Evolutionary conservation across 306 rosid genomes (phyloP), one percentile per base, ranked within the genome.

Genomic region (Senna siamea): DNA sequence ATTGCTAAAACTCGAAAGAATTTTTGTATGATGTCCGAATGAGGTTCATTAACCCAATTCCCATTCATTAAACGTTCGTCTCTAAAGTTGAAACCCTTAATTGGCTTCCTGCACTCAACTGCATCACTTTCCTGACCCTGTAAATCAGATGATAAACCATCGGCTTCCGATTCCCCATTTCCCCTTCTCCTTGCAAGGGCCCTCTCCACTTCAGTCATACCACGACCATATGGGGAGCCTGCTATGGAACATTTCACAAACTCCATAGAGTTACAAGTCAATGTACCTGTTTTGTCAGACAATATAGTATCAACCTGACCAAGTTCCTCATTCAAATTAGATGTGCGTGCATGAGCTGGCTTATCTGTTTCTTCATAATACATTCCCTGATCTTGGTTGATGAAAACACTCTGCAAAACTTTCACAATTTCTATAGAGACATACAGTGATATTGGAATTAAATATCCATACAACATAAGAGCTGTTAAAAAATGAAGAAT

Each of bases 211-310:
- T 90, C 98, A 20, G 93, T 88, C 87, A 70, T 66, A 63, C 95
- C 91, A 51, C 77, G 90, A 38, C 98, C 98, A 81, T 93, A 93
- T 35, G 73, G 76, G 78, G 85, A 78, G 69, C 95, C 96, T 0
- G 87, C 94, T 63, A 93, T 78, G 37, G 93, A 90, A 80, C 98
- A 90, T 81, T 93, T 90, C 64, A 93, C 82, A 72, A 93, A 93
- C 71, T 93, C 98, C 98, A 93, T 90, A 23, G 96, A 90, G 83
- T 93, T 93, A 73, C 95, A 90, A 55, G 98, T 93, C 89, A 93
- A 78, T 57, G 98, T 93, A 53, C 98, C 98, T 2, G 98, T 93
- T 78, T 93, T 93, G 73, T 93, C 98, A 18, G 95, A 87, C 79
- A 93, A 87, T 84, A 93, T 83, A 0, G 84, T 93, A 54, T 90